These are phyloP conservation scores for Pseudonitzschia delicatissima DNA, from an alignment of 108 stramenopile species.

Conservation along the genomic window DNA sequence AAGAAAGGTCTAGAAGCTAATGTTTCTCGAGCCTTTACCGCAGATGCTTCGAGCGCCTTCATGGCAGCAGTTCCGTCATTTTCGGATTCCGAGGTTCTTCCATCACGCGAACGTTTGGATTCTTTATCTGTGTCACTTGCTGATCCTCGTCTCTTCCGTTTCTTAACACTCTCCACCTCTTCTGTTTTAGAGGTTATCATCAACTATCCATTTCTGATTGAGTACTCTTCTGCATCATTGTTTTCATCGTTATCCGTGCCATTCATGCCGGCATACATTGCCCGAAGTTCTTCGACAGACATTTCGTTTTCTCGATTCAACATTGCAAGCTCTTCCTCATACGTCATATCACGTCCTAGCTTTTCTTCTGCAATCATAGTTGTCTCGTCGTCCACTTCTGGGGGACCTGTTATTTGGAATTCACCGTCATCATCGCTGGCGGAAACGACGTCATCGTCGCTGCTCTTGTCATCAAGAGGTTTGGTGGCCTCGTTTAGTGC, in stretches of 20 bases:
- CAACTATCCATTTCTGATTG: background rate
- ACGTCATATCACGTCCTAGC: conserved; percentile 64
- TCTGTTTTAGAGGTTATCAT: background rate
- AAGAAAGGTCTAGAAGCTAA: conserved; percentile 75
- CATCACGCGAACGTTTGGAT: background rate
- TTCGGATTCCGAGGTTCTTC: background rate
- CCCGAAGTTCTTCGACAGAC: conserved; percentile 69
- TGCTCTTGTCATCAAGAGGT: background rate
- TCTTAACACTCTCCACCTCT: background rate
- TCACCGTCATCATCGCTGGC: conserved; percentile 33
- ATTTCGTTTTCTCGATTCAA: conserved; percentile 71
- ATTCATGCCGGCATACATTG: conserved; percentile 44
- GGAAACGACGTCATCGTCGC: background rate
- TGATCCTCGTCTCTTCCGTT: conserved; percentile 2
- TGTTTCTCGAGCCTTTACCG: conserved; percentile 55
- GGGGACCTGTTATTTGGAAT: conserved; percentile 30
- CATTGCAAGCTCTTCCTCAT: conserved; percentile 60
- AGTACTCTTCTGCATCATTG: background rate
- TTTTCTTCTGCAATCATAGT: conserved; percentile 73
- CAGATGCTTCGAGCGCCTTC: conserved; percentile 48
- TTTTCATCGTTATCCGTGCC: background rate
- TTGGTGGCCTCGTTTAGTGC: background rate
- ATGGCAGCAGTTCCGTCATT: conserved; percentile 29
- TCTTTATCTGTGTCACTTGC: background rate
- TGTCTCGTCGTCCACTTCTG: conserved; percentile 64